Evolutionary conservation across 805 yeast genomes (phyloP).

Genomic region (Kazachstania taianensis): DNA sequence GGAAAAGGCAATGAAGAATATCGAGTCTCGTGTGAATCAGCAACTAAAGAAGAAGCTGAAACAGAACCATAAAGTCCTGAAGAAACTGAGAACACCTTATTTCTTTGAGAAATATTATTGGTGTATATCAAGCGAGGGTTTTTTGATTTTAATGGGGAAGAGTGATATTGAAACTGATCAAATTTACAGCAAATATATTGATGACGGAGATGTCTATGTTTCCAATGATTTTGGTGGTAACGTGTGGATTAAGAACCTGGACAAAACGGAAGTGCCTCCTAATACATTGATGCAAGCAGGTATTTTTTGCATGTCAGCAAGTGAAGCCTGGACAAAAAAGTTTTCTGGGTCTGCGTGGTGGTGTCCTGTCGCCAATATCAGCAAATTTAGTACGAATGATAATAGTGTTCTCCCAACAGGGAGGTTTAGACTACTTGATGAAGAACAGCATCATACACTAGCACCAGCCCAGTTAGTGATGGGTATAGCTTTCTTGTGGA

Average conservation of each 20-base stretch:
- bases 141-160: conserved; percentile 76
- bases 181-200: conserved; percentile 68
- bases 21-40: conserved; percentile 63
- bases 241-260: conserved; percentile 75
- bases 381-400: conserved; percentile 56
- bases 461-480: conserved; percentile 79
- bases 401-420: conserved; percentile 47
- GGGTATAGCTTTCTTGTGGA: conserved; percentile 82
- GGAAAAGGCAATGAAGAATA: conserved; percentile 66
- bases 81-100: conserved; percentile 56
- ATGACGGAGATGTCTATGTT: conserved; percentile 61
- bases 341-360: conserved; percentile 78
- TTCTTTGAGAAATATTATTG: conserved; percentile 94
- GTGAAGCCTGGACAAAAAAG: conserved; percentile 86
- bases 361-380: conserved; percentile 57
- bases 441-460: conserved; percentile 44
- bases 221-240: conserved; percentile 66
- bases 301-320: conserved; percentile 65
- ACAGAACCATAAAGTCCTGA: conserved; percentile 43
- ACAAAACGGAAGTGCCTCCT: conserved; percentile 70
- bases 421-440: conserved; percentile 42
- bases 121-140: conserved; percentile 89
- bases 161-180: conserved; percentile 73
- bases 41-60: conserved; percentile 59
- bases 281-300: conserved; percentile 86